These are phyloP conservation scores for Chrysoporthe deuterocubensis DNA, from an alignment of 2,329 filamentous ascomycete genomes.

Conservation along the genomic window DNA sequence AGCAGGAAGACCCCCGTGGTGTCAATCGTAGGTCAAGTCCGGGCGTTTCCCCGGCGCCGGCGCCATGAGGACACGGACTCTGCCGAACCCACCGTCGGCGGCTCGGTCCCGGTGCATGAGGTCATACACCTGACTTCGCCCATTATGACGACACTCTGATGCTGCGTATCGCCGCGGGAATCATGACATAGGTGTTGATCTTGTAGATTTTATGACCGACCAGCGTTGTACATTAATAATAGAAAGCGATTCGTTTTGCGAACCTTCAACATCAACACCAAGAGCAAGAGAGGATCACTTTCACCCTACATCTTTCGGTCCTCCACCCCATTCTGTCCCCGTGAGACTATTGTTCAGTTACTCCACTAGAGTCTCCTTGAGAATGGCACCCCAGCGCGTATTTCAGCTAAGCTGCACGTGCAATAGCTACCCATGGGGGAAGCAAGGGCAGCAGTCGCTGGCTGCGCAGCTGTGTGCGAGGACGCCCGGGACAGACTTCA, in stretches of 20 bases:
- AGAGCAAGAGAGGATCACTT: not conserved
- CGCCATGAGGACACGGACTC: not conserved
- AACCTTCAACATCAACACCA: not conserved
- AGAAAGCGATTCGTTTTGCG: not conserved
- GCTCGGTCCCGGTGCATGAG: slow-evolving; percentile 7
- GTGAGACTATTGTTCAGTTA: no score
- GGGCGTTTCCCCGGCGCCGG: not conserved
- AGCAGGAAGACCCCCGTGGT: not conserved
- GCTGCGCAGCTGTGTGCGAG: slow-evolving; percentile 68
- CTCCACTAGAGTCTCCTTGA: not conserved
- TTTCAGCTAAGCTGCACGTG: slow-evolving; percentile 52
- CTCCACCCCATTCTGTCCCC: not conserved
- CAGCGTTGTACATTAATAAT: not conserved
- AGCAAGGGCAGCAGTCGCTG: slow-evolving; percentile 66
- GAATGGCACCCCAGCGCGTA: slow-evolving; percentile 34
- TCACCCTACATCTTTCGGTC: no score
- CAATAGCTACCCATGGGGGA: slow-evolving; percentile 73
- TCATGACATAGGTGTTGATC: slow-evolving; percentile 10
- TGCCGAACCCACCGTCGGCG: slow-evolving; percentile 9
- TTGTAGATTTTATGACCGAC: not conserved
- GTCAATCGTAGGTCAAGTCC: not conserved
- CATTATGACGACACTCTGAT: slow-evolving; percentile 16
- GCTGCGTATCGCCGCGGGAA: not conserved
- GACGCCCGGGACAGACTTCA: slow-evolving; percentile 65
- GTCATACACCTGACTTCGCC: not conserved